Evolutionary conservation across 805 yeast species (phyloP).

Genomic region (Cyberlindnera mycetangii): DNA sequence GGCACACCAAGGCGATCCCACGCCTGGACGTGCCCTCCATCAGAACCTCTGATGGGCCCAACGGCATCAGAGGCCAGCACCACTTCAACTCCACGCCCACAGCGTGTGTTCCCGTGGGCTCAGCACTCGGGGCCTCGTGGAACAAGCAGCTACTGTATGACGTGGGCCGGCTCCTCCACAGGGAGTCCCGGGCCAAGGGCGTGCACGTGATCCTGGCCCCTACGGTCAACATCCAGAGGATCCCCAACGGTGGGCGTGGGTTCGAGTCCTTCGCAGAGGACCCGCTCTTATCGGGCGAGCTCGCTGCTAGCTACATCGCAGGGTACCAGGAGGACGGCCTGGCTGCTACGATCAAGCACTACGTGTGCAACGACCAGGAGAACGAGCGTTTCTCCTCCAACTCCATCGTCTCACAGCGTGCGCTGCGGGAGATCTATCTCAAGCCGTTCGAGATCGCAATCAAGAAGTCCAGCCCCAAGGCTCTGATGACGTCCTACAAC

Average conservation of each 20-base stretch:
- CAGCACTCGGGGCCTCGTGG: slow-evolving; percentile 54
- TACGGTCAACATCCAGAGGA: slow-evolving; percentile 47
- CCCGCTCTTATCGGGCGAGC: slow-evolving; percentile 44
- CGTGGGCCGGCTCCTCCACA: slow-evolving; percentile 51
- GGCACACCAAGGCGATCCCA: slow-evolving; percentile 41
- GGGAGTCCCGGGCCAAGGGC: slow-evolving; percentile 51
- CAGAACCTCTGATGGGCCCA: slow-evolving; percentile 56
- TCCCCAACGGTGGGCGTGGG: slow-evolving; percentile 60
- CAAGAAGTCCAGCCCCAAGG: slow-evolving; percentile 47
- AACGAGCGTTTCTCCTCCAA: slow-evolving; percentile 47
- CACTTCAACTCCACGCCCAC: slow-evolving; percentile 49
- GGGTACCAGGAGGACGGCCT: slow-evolving; percentile 51
- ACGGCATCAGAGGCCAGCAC: slow-evolving; percentile 55
- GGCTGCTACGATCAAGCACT: slow-evolving; percentile 56
- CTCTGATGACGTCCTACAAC: slow-evolving; percentile 60
- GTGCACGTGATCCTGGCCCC: slow-evolving; percentile 48
- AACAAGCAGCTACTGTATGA: slow-evolving; percentile 42
- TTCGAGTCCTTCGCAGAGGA: slow-evolving; percentile 62
- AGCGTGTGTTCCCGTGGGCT: slow-evolving; percentile 58
- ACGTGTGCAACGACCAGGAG: slow-evolving; percentile 58
- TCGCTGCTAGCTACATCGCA: slow-evolving; percentile 43
- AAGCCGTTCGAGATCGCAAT: slow-evolving; percentile 58
- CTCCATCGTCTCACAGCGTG: slow-evolving; percentile 50
- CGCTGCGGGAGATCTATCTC: slow-evolving; percentile 59
- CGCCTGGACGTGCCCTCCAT: slow-evolving; percentile 42